Evolutionary conservation across 2,329 filamentous ascomycete genomes (phyloP).

Genomic region (Eutypa lata): DNA sequence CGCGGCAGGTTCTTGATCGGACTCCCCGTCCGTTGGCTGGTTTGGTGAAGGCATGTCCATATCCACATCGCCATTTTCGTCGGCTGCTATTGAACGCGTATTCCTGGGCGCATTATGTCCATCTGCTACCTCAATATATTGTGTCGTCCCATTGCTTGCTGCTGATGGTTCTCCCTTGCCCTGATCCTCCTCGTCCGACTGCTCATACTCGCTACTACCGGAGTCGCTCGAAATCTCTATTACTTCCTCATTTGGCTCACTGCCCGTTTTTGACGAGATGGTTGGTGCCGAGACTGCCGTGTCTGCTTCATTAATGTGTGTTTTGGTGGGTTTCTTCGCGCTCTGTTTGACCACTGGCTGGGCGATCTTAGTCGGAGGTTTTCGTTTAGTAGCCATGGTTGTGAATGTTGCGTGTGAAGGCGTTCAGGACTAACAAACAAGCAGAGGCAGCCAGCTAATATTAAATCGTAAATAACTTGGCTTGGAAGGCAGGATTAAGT

Average conservation of each 20-base stretch:
- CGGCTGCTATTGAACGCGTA: conserved; percentile 13
- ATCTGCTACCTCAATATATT: conserved; percentile 5
- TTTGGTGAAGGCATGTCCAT: conserved; percentile 26
- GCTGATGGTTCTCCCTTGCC: conserved; percentile 17
- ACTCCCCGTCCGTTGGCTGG: conserved; percentile 31
- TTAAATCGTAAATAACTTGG: not conserved
- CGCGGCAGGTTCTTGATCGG: conserved; percentile 46
- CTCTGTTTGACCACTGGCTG: conserved; percentile 51
- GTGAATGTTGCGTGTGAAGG: not conserved
- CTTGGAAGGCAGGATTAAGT: not conserved
- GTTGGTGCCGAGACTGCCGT: conserved; percentile 48
- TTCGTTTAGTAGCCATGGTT: conserved; percentile 59
- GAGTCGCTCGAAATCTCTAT: conserved; percentile 59
- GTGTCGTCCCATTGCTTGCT: conserved; percentile 4
- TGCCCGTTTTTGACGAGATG: conserved; percentile 34
- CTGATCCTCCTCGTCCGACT: conserved; percentile 41
- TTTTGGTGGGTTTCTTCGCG: conserved; percentile 48
- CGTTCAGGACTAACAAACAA: not conserved
- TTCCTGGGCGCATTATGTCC: conserved; percentile 11
- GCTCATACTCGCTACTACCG: conserved; percentile 43
- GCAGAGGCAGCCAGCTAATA: no score
- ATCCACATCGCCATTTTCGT: conserved; percentile 25
- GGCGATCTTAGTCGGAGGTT: conserved; percentile 55
- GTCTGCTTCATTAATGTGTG: conserved; percentile 56
- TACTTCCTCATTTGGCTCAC: conserved; percentile 32